A percentile compares a stretch with the other conserved stretches of the same genome.
Evolutionary conservation across 805 yeast species (phyloP).

Genomic region (Metschnikowia cerradonensis): DNA sequence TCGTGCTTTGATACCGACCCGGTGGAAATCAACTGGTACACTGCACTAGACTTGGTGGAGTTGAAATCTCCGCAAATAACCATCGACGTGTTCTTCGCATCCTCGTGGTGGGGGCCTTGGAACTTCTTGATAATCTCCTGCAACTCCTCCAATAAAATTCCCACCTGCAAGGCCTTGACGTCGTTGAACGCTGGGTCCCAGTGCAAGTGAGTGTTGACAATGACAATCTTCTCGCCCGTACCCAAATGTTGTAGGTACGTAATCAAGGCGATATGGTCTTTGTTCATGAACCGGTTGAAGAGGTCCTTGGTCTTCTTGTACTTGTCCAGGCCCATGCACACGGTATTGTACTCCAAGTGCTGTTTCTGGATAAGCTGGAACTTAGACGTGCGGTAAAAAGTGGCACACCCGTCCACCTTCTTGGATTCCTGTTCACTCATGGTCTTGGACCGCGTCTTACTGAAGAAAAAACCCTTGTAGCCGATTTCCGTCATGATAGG

Average conservation of each 20-base stretch:
- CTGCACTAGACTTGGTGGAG: constrained; percentile 84
- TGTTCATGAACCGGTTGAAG: constrained; percentile 92
- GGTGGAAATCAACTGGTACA: constrained; percentile 79
- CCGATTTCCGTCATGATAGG: constrained; percentile 71
- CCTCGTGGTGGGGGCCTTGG: constrained; percentile 43
- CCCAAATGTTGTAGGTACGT: constrained; percentile 67
- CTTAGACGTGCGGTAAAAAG: constrained; percentile 68
- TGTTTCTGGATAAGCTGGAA: constrained; percentile 70
- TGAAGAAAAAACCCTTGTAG: constrained; percentile 76
- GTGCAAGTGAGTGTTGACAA: constrained; percentile 91
- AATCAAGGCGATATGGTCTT: constrained; percentile 86
- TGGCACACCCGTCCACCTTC: constrained; percentile 98
- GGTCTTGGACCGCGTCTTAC: constrained; percentile 89
- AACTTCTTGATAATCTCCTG: constrained; percentile 58
- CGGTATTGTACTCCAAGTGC: constrained; percentile 76
- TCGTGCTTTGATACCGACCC: constrained; percentile 75
- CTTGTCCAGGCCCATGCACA: constrained; percentile 76
- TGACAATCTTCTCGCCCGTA: constrained; percentile 66
- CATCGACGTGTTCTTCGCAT: constrained; percentile 62
- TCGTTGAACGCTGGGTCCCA: constrained; percentile 98
- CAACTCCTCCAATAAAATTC: constrained; percentile 83
- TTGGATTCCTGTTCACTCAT: constrained; percentile 76
- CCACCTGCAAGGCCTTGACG: constrained; percentile 94
- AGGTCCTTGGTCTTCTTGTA: constrained; percentile 92
- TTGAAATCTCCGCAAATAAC: constrained; percentile 95